These are phyloP conservation scores for Exophiala calicioides DNA, from an alignment of 2,329 filamentous ascomycete species.

Conservation along the genomic window DNA sequence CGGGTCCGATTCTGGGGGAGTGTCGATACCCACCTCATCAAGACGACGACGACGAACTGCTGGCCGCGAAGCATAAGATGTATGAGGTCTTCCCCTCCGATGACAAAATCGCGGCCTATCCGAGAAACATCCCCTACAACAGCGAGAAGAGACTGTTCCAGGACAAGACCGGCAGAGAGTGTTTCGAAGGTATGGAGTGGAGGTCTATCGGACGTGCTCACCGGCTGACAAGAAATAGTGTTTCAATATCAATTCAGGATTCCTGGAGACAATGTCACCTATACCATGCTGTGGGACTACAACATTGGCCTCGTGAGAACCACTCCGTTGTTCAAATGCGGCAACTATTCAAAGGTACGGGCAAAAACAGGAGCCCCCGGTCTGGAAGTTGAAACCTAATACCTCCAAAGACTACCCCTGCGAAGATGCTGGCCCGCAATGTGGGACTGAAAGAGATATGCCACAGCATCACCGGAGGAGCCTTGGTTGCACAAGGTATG, in stretches of 20 bases:
- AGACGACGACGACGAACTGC: conserved; percentile 59
- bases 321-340: conserved; percentile 91
- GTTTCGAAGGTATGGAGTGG: conserved; percentile 74
- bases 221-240: conserved; percentile 52
- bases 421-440: conserved; percentile 77
- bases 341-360: conserved; percentile 79
- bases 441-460: conserved; percentile 83
- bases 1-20: conserved; percentile 63
- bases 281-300: conserved; percentile 94
- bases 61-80: conserved; percentile 59
- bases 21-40: conserved; percentile 77
- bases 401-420: conserved; percentile 72
- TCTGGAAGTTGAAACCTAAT: neutral
- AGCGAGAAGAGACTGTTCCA: conserved; percentile 90
- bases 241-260: conserved; percentile 81
- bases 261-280: conserved; percentile 66
- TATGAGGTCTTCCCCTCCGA: conserved; percentile 69
- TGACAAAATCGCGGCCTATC: conserved; percentile 59
- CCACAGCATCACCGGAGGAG: conserved; percentile 91
- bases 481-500: conserved; percentile 83
- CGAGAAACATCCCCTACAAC: conserved; percentile 85
- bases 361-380: neutral
- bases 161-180: conserved; percentile 81
- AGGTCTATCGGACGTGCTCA: conserved; percentile 5
- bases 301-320: conserved; percentile 90